Conservation (phyloP, 192 early-diverging fungal species). For the Coemansia umbellata region DNA sequence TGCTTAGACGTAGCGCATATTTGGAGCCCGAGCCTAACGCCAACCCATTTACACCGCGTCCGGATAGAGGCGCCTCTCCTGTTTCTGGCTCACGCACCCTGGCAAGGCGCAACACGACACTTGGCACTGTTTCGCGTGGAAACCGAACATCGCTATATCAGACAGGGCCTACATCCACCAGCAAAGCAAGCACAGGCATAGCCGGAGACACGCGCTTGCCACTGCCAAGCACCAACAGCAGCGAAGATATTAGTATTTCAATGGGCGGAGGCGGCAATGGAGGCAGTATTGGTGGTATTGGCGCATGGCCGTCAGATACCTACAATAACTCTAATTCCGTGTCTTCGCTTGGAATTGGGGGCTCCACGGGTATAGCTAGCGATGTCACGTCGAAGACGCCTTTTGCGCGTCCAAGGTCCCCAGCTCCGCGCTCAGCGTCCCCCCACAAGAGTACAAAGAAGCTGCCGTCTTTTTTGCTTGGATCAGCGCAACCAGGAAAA, state of each 20-base stretch:
- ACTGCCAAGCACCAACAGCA: not conserved
- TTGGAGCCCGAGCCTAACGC: conserved; percentile 17
- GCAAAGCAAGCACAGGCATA: too few species aligned
- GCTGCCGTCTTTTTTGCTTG: conserved; percentile 47
- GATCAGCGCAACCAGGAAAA: conserved; percentile 25
- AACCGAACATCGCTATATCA: conserved; percentile 5
- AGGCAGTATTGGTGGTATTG: conserved; percentile 19
- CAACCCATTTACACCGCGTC: conserved; percentile 46
- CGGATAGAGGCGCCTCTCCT: conserved; percentile 19
- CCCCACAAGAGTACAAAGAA: conserved; percentile 34
- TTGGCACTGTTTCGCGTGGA: conserved; percentile 8
- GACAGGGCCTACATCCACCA: not conserved
- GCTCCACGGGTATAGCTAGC: not conserved
- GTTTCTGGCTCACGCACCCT: conserved; percentile 21
- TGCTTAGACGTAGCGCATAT: conserved; percentile 15
- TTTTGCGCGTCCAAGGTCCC: conserved; percentile 40
- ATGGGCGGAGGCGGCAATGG: not conserved
- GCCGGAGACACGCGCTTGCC: not conserved
- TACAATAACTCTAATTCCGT: not conserved
- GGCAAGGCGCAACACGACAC: conserved; percentile 17
- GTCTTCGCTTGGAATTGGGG: not conserved
- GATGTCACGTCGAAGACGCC: conserved; percentile 11
- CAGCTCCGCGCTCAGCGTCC: conserved; percentile 39
- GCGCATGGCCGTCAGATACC: conserved; percentile 26
- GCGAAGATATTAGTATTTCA: not conserved